Base-by-base conservation (phyloP, 495 filamentous ascomycete genomes). In the Rhypophila decipiens region DNA sequence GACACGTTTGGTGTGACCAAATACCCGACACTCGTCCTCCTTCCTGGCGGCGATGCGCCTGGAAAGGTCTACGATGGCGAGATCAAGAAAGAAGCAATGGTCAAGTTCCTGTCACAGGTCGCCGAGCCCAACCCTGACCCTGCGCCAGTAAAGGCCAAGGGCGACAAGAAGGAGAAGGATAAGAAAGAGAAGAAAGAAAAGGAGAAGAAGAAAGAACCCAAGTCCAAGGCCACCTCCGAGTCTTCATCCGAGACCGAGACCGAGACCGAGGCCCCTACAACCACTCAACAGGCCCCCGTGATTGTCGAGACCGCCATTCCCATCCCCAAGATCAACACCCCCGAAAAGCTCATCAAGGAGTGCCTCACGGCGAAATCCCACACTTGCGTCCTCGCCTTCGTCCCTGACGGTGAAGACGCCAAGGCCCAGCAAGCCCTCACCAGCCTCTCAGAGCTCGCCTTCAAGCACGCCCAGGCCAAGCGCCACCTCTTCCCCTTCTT, bases 311-410 rank as follows among this genome's bases (percentile, higher is more conserved):
- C 79, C 19, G 70, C 75, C 8, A 63, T 74, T 18, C 71, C 77
- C 2, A 78, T 85, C 54, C 66, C 70, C 4, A 44, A 67, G 12
- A 64, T 84, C 46, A 55, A 66, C 37, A 53, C 60, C 12, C 53
- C 69, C 3, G 76, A 79, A 39, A 72, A 79, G 24, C 73, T 96
- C 12, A 72, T 77, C 35, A 71, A 80, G 37, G 73, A 78, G 46
- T 99, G 93, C 61, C 70, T 97, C 24, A 79, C 74, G 11, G 66
- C 76, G 13, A 90, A 88, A 60, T 84, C 90, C 2, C 76, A 79
- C 44, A 95, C 88, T 12, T 97, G 94, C 61, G 77, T 99, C 12
- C 77, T 99, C 8, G 87, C 83, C 3, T 75, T 97, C 24, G 74
- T 90, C 8, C 81, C 88, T 2, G 63, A 72, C 3, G 47, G 69